Conservation (phyloP, 2,329 filamentous ascomycete genomes). For the Exserohilum turcica region DNA sequence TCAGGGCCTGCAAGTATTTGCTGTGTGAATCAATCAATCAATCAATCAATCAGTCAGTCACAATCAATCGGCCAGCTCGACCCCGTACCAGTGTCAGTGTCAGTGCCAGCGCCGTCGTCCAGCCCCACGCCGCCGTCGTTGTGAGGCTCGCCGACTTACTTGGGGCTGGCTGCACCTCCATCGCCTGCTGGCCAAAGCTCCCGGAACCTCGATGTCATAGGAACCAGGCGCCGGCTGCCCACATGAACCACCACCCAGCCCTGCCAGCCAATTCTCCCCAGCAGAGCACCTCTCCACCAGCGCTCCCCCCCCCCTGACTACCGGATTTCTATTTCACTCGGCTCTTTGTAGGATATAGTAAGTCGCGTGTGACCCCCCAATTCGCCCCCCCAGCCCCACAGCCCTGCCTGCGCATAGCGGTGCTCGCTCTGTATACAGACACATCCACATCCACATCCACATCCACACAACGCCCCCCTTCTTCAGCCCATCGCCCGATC, state of each 20-base stretch:
- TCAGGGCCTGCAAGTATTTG: not conserved
- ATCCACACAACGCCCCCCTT: too few relatives aligned
- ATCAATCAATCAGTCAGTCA: too few relatives aligned
- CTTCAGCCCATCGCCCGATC: not conserved
- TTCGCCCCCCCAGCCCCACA: slow-evolving; percentile 2
- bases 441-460: too few relatives aligned
- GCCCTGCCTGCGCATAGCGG: slow-evolving; percentile 4
- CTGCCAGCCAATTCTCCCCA: slow-evolving; percentile 14
- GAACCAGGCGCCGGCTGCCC: slow-evolving; percentile 37
- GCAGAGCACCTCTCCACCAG: slow-evolving; percentile 11
- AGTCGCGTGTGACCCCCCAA: slow-evolving; percentile 9
- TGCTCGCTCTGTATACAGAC: slow-evolving; percentile 5
- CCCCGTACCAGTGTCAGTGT: too few relatives aligned
- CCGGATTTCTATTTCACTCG: not conserved
- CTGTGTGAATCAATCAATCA: not conserved
- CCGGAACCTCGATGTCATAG: slow-evolving; percentile 21
- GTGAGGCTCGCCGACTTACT: slow-evolving; percentile 12
- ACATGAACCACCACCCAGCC: slow-evolving; percentile 27
- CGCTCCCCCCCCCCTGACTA: slow-evolving; percentile 4
- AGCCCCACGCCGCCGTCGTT: not conserved
- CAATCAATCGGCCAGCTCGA: too few relatives aligned
- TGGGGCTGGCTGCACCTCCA: slow-evolving; percentile 10
- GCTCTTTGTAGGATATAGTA: slow-evolving; percentile 11
- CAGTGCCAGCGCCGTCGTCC: too few relatives aligned
- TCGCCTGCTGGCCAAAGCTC: slow-evolving; percentile 32